Percentiles rank a stretch among this genome's conserved stretches.
phyloP scores from a whole-genome alignment of 1,284 basidiomycete genomes.

The Cryptococcus sp. region DNA sequence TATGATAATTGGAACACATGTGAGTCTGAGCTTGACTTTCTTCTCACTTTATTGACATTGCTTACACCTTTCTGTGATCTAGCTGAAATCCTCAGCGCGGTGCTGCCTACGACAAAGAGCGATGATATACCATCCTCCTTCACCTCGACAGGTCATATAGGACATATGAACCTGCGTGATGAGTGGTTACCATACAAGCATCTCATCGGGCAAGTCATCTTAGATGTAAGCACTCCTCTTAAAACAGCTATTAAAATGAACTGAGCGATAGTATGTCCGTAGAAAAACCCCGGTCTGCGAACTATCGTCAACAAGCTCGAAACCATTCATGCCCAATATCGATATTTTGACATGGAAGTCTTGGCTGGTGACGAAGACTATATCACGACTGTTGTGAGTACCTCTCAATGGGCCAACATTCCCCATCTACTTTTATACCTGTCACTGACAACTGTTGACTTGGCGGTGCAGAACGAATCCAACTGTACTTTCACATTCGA shows the following conservation, averaged over 20 bases:
- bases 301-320: constrained; percentile 98
- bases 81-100: constrained; percentile 80
- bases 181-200: constrained; percentile 90
- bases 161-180: constrained; percentile 86
- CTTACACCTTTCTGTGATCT: constrained; percentile 6
- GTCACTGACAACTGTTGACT: neutral
- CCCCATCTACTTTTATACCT: constrained; percentile 29
- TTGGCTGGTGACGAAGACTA: constrained; percentile 87
- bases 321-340: constrained; percentile 80
- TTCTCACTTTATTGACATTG: neutral
- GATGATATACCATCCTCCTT: constrained; percentile 84
- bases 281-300: constrained; percentile 80
- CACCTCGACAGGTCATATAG: constrained; percentile 87
- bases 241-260: neutral
- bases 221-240: constrained; percentile 66
- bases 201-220: constrained; percentile 85
- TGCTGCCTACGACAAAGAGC: constrained; percentile 72
- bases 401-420: too few relatives aligned
- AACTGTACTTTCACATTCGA: constrained; percentile 90
- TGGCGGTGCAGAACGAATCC: constrained; percentile 65
- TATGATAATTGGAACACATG: constrained; percentile 86
- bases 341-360: constrained; percentile 96
- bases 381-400: constrained; percentile 72
- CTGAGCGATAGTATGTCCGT: constrained; percentile 1
- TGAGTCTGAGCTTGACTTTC: constrained; percentile 47